Base-by-base conservation (phyloP, 2,329 filamentous ascomycete genomes). In the Graphilbum fragrans region DNA sequence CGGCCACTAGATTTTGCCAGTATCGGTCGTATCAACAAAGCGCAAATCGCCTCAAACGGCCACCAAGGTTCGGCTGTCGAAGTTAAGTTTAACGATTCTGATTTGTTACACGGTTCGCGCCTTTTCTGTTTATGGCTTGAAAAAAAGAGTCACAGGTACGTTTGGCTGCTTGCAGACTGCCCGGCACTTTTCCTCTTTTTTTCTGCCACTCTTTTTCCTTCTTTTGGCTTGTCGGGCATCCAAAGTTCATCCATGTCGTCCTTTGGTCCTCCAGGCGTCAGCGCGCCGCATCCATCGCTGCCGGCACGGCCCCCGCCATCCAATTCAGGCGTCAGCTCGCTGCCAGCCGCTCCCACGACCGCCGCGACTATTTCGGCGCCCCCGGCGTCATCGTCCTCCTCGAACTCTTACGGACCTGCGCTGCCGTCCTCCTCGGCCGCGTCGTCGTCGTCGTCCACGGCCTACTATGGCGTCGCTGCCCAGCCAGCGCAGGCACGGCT, bases 261-360 rank as follows among this genome's bases (percentile, higher is more conserved):
- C 36, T 50, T 38, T 16, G 50, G 50, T 32, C 48, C 50, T 46
- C 50, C 50, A 49, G 50, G 50, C 42, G 49, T 50, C 41, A 39
- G 29, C 38, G 34, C 47, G 36, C 38, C 49, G 21, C 50, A 52
- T 39, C 49, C 49, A 5, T 52, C 50, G 35, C 48, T 52, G 8
- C 50, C 50, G 3, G 42, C 44, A 20, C 48, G 50, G 18, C 50
- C 50, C 11, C 49, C 50, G 1, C 41, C 47, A 18, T 40, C 41
- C 2, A 23, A 40, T 18, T 29, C 21, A 21, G 38, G 29, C 18
- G 19, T 44, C 21, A 35, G 41, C 16, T 21, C 45, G 1, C 34
- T 78, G 31, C 31, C 31, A n/a, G 8, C 77, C 53, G 56, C 58
- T 42, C 54, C 61, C 18, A 55, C 65, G 48, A 54, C 63, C 50